These are phyloP conservation scores for Claviceps fusiformis DNA, from an alignment of 2,329 filamentous ascomycete genomes.

Conservation along the genomic window DNA sequence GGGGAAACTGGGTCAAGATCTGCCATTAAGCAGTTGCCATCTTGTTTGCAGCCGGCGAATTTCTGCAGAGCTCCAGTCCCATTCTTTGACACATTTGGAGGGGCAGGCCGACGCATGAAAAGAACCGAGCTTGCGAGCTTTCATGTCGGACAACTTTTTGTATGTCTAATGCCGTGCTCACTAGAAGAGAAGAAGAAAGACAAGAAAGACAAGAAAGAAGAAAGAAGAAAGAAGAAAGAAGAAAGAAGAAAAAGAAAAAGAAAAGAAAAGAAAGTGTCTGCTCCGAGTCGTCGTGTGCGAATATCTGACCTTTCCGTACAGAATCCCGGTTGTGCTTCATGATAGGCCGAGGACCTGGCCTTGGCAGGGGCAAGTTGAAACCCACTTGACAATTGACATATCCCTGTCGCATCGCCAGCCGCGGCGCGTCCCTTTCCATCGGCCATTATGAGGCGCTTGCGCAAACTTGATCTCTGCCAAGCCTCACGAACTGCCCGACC, in stretches of 20 bases:
- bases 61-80: no score
- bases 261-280: background rate
- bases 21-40: no score
- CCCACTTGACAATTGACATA: no score
- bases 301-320: background rate
- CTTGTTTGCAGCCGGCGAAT: no score
- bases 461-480: background rate
- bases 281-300: background rate
- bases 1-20: no score
- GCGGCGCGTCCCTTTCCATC: background rate
- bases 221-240: background rate
- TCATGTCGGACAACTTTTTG: no score
- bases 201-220: background rate
- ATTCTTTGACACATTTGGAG: no score
- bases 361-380: background rate
- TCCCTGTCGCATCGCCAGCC: background rate
- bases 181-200: background rate
- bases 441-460: background rate
- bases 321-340: background rate
- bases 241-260: no score
- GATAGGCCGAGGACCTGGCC: no score
- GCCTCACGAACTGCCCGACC: background rate
- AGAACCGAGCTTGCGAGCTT: no score
- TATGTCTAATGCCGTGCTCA: background rate
- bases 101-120: no score